These are phyloP conservation scores for Aspergillus diversus DNA, from an alignment of 495 filamentous ascomycete species.

Conservation along the genomic window DNA sequence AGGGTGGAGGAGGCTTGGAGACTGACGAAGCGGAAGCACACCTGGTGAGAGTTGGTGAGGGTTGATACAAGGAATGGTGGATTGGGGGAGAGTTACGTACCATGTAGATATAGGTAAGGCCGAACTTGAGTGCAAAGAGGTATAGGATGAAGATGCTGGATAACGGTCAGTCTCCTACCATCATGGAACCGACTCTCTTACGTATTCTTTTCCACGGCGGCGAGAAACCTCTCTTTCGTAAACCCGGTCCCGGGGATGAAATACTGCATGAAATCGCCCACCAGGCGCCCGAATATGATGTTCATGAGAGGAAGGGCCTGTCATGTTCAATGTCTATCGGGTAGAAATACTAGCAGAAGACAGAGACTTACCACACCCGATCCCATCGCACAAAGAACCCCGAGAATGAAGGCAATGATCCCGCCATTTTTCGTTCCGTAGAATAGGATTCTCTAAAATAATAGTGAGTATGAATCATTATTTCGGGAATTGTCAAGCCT, in stretches of 20 bases:
- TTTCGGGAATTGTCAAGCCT: too few relatives aligned
- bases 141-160: slow-evolving; percentile 36
- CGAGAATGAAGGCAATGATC: slow-evolving; percentile 6
- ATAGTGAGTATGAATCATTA: too few relatives aligned
- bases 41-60: slow-evolving; percentile 28
- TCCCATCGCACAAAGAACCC: slow-evolving; percentile 62
- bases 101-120: slow-evolving; percentile 37
- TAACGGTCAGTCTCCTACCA: not conserved
- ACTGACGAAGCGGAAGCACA: slow-evolving; percentile 55
- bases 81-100: slow-evolving; percentile 9
- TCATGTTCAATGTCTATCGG: not conserved
- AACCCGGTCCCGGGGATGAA: slow-evolving; percentile 27
- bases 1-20: slow-evolving; percentile 37
- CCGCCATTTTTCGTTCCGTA: slow-evolving; percentile 14
- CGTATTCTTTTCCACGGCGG: slow-evolving; percentile 32
- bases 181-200: slow-evolving; percentile 8
- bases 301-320: slow-evolving; percentile 50
- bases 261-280: slow-evolving; percentile 40
- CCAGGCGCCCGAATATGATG: slow-evolving; percentile 49
- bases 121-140: slow-evolving; percentile 44
- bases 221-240: slow-evolving; percentile 33
- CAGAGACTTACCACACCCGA: slow-evolving; percentile 55
- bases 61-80: not conserved
- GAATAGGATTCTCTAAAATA: slow-evolving; percentile 12
- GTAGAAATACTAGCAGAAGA: not conserved